phyloP scores from a whole-genome alignment of 805 yeast species.

The Blastobotrys mokoenaii region DNA sequence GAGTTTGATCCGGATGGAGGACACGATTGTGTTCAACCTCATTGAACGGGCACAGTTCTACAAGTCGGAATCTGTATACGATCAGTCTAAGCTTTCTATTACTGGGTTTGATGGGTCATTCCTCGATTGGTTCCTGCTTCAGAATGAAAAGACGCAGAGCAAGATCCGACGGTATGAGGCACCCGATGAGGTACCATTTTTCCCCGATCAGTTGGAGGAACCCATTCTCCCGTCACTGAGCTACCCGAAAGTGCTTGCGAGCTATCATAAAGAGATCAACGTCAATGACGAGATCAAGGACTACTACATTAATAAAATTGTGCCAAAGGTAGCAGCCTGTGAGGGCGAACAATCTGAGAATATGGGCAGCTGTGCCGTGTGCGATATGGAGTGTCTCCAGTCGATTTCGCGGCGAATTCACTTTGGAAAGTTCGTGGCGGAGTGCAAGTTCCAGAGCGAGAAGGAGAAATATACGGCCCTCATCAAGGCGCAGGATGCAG shows the following conservation, averaged over 20 bases:
- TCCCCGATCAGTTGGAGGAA: constrained; percentile 53
- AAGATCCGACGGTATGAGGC: constrained; percentile 77
- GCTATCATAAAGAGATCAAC: constrained; percentile 64
- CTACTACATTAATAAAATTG: constrained; percentile 63
- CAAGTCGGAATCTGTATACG: constrained; percentile 67
- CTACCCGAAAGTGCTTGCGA: constrained; percentile 73
- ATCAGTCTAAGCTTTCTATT: constrained; percentile 42
- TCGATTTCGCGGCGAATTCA: constrained; percentile 87
- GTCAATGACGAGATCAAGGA: constrained; percentile 62
- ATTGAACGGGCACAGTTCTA: constrained; percentile 90
- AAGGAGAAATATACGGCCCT: constrained; percentile 52
- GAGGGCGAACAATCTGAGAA: constrained; percentile 75
- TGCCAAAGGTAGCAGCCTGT: constrained; percentile 58
- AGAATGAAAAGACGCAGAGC: constrained; percentile 61
- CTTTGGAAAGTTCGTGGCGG: constrained; percentile 97
- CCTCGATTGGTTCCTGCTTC: constrained; percentile 75
- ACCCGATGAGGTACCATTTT: constrained; percentile 90
- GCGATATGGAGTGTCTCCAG: constrained; percentile 83
- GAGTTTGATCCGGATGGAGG: constrained; percentile 88
- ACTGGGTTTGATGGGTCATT: constrained; percentile 73
- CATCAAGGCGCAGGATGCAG: constrained; percentile 55
- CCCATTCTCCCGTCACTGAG: constrained; percentile 74
- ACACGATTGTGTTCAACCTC: constrained; percentile 83
- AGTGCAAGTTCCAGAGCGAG: constrained; percentile 75
- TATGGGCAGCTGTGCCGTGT: constrained; percentile 73